Conservation (phyloP, 2,329 filamentous ascomycete genomes). For the Epichloe gansuensis region DNA sequence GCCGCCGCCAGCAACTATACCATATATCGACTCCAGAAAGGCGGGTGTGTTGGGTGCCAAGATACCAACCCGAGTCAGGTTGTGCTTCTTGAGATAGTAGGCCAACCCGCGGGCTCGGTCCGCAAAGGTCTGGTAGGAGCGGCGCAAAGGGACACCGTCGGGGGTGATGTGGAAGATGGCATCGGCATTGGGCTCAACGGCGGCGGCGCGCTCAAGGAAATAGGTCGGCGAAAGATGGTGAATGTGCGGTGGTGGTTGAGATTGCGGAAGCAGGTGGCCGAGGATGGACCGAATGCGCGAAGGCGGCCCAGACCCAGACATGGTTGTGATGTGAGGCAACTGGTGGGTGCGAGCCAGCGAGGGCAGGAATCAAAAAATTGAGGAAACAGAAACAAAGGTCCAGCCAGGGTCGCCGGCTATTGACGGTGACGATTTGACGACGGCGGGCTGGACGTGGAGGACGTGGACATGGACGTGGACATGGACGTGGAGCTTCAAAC, state of each 20-base stretch:
- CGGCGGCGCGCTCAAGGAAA: conserved; percentile 74
- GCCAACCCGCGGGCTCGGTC: conserved; percentile 79
- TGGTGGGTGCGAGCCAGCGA: not conserved
- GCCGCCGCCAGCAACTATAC: conserved; percentile 67
- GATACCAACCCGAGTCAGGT: conserved; percentile 67
- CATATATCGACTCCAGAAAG: conserved; percentile 83
- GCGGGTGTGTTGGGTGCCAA: conserved; percentile 87
- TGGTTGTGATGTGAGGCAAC: conserved; percentile 20
- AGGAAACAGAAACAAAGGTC: no score
- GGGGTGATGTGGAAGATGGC: conserved; percentile 79
- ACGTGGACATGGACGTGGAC: no score
- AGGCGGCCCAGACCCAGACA: conserved; percentile 51
- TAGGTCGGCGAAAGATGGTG: conserved; percentile 76
- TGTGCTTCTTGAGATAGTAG: conserved; percentile 69
- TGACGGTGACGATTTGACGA: no score
- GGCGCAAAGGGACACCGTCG: conserved; percentile 59
- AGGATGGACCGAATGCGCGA: conserved; percentile 48
- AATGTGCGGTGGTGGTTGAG: conserved; percentile 42
- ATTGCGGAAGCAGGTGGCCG: conserved; percentile 31
- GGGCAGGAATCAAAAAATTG: no score
- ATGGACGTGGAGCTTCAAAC: no score
- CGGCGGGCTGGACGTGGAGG: no score
- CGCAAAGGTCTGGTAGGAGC: conserved; percentile 70
- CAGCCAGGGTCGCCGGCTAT: no score
- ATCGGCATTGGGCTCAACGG: conserved; percentile 73